A percentile compares a stretch with the other conserved stretches of the same genome.
Conservation (phyloP, 2,329 filamentous ascomycete species). For the Fusarium nurragi region DNA sequence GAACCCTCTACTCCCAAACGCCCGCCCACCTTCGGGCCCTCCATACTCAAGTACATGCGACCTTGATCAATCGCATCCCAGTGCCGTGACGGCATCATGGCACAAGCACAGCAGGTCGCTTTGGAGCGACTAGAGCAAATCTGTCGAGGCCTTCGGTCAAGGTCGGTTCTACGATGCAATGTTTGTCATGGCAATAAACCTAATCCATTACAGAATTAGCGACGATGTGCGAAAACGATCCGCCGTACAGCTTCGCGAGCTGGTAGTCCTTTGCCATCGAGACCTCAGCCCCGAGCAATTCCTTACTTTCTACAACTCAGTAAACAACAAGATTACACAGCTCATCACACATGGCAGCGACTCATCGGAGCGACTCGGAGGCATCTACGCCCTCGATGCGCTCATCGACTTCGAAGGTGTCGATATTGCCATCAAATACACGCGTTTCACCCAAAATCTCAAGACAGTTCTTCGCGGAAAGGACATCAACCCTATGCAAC, state of each 20-base stretch:
- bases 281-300: constrained; percentile 87
- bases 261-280: constrained; percentile 65
- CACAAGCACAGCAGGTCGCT: constrained; percentile 61
- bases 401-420: constrained; percentile 97
- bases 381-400: constrained; percentile 89
- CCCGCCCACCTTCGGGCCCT: constrained; percentile 11
- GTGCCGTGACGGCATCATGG: constrained; percentile 49
- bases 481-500: constrained; percentile 89
- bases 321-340: constrained; percentile 66
- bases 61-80: constrained; percentile 35
- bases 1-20: constrained; percentile 4
- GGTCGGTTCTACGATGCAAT: constrained; percentile 50
- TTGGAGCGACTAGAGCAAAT: constrained; percentile 65
- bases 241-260: constrained; percentile 63
- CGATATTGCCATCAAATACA: constrained; percentile 92
- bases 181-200: not conserved
- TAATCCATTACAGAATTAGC: constrained; percentile 44
- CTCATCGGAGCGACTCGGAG: constrained; percentile 87
- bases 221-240: constrained; percentile 64
- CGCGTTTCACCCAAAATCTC: constrained; percentile 90
- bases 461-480: constrained; percentile 89
- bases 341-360: constrained; percentile 88
- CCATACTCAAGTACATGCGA: constrained; percentile 43
- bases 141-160: constrained; percentile 64
- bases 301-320: constrained; percentile 63